Evolutionary conservation across 148 eudicot species (phyloP).

Genomic region (Diospyros lotus): DNA sequence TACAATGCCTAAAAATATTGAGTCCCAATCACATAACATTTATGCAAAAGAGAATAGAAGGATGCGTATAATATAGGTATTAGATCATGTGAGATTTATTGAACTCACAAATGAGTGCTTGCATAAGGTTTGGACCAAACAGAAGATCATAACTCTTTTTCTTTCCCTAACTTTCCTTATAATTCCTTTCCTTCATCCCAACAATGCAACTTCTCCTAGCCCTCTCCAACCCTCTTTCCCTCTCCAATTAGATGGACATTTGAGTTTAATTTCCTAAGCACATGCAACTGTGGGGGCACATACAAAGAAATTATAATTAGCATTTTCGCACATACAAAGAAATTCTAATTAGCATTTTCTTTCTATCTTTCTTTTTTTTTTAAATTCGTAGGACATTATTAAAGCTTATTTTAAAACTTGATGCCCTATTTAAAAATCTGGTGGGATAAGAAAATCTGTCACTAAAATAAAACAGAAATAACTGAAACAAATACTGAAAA

Average conservation of each 20-base stretch:
- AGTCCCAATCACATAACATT: too few relatives aligned
- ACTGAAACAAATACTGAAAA: neutral
- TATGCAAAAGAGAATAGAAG: too few relatives aligned
- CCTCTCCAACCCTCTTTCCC: neutral
- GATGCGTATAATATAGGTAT: too few relatives aligned
- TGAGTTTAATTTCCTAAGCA: neutral
- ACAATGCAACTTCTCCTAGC: neutral
- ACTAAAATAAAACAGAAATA: neutral
- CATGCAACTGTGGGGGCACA: neutral
- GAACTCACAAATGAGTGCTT: too few relatives aligned
- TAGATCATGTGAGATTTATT: too few relatives aligned
- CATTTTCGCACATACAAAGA: neutral
- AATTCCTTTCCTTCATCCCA: neutral
- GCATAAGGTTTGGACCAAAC: too few relatives aligned
- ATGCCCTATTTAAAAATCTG: neutral
- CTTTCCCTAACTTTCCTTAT: neutral
- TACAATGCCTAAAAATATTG: too few relatives aligned
- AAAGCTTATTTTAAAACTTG: neutral
- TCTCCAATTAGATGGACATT: neutral
- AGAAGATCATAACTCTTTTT: neutral
- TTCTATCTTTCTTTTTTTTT: too few relatives aligned
- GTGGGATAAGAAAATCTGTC: neutral
- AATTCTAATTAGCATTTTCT: too few relatives aligned
- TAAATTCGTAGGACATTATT: neutral
- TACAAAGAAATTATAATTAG: neutral